Evolutionary conservation across 257 asterid genomes (phyloP).

Genomic region (Striga asiatica): DNA sequence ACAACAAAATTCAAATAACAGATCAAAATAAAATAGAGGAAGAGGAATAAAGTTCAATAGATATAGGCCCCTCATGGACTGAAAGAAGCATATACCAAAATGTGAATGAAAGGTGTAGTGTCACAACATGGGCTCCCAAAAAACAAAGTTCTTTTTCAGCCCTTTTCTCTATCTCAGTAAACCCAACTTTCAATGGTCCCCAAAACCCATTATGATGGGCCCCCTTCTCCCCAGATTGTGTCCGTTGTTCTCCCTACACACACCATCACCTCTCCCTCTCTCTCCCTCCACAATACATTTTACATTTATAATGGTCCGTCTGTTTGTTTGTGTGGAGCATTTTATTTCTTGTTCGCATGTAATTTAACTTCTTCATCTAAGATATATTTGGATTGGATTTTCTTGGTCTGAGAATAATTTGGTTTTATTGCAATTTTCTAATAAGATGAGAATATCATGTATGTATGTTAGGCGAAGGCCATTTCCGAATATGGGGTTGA

Average conservation of each 20-base stretch:
- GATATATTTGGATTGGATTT: slow-evolving; percentile 15
- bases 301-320: slow-evolving; percentile 10
- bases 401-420: slow-evolving; percentile 24
- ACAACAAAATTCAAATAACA: no score
- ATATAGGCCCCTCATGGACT: slow-evolving; percentile 13
- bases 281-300: not conserved
- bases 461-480: no score
- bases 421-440: slow-evolving; percentile 15
- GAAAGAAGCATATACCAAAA: slow-evolving; percentile 31
- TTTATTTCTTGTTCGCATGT: slow-evolving; percentile 30
- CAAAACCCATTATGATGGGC: slow-evolving; percentile 22
- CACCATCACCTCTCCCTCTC: slow-evolving; percentile 24
- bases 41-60: slow-evolving; percentile 18
- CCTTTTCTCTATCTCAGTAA: slow-evolving; percentile 17
- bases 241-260: slow-evolving; percentile 64
- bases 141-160: slow-evolving; percentile 14
- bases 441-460: no score
- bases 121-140: slow-evolving; percentile 22
- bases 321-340: slow-evolving; percentile 15
- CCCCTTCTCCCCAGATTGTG: slow-evolving; percentile 29
- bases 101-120: slow-evolving; percentile 32
- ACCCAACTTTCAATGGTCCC: slow-evolving; percentile 45
- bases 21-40: not conserved
- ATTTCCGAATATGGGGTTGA: no score
- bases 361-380: slow-evolving; percentile 25